Evolutionary conservation across 805 yeast genomes (phyloP), one percentile per base, ranked within the genome.

Genomic region (Wickerhamomyces tratensis): DNA sequence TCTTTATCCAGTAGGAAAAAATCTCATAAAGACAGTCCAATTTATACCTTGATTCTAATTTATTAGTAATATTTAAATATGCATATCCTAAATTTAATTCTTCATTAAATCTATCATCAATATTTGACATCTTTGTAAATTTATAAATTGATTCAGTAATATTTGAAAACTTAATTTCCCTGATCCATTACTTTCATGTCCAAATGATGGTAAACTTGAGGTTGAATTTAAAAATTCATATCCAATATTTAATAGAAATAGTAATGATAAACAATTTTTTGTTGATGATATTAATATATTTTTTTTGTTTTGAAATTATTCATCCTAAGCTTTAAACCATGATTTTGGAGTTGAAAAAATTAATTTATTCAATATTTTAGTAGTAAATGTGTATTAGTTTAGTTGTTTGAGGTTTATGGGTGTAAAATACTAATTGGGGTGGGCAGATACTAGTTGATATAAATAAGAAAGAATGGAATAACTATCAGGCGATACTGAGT

Each of bases 281-380:
- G 43, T 31, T 5, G 51, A 39, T 10, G 46, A 43, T 10, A 40
- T 8, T 26, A 43, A 41, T 27, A 49, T 43, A 20, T 47, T 45
- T 35, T 35, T 49, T 50, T 37, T 53, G 52, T 10, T 50, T 44
- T 1, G 56, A 47, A 13, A 53, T 49, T 30, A 53, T 33, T 56
- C 57, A 53, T 10, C 51, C 56, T 33, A 53, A 44, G 51, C 45
- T 36, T 53, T 53, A 13, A 53, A 40, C 56, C 56, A 53, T 2
- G 54, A 46, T 42, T 49, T 53, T 13, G 57, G 52, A 13, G 52
- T 37, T 25, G 46, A 38, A 6, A 52, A 50, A 26, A 52, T 53
- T 7, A 52, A 52, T 35, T 45, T 50, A 20, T 20, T 20, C 20
- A 20, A 20, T 20, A 20, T 20, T 20, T 20, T 20, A 20, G 20